A percentile compares a stretch with the other conserved stretches of the same genome.
phyloP scores from a whole-genome alignment of 225 moss, liverwort and hornwort species.

The Physcomitrellopsis africana region DNA sequence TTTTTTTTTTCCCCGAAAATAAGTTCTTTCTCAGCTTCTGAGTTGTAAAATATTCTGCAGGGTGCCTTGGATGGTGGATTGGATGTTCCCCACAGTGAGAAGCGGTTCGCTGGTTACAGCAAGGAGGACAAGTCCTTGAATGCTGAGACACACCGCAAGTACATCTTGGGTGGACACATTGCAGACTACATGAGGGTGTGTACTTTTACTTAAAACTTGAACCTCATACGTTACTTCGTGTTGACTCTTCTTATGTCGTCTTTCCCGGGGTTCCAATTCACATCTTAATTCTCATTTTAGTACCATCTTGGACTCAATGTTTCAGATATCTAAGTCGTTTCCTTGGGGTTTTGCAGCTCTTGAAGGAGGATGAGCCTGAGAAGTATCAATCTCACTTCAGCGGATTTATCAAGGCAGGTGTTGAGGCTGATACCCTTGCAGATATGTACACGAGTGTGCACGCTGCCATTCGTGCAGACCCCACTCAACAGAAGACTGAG shows the following conservation, averaged over 20 bases:
- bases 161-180: slow-evolving; percentile 77
- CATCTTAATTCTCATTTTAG: no score
- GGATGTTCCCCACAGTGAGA: slow-evolving; percentile 82
- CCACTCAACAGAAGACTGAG: slow-evolving; percentile 55
- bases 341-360: slow-evolving; percentile 41
- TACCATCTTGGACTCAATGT: neutral
- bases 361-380: slow-evolving; percentile 70
- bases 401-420: slow-evolving; percentile 53
- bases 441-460: slow-evolving; percentile 72
- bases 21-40: no score
- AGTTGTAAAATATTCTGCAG: slow-evolving; percentile 13
- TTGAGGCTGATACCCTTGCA: slow-evolving; percentile 58
- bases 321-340: neutral
- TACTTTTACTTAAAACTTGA: neutral
- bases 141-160: slow-evolving; percentile 77
- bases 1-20: no score
- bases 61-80: slow-evolving; percentile 87
- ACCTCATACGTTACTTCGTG: neutral
- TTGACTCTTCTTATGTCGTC: no score
- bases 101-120: slow-evolving; percentile 72
- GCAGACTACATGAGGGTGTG: slow-evolving; percentile 76
- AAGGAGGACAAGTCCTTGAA: slow-evolving; percentile 84
- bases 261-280: no score
- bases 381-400: slow-evolving; percentile 74
- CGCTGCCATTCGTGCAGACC: slow-evolving; percentile 72